These are phyloP conservation scores for Wolfiporia cocos DNA, from an alignment of 1,284 basidiomycete genomes.

Conservation along the genomic window DNA sequence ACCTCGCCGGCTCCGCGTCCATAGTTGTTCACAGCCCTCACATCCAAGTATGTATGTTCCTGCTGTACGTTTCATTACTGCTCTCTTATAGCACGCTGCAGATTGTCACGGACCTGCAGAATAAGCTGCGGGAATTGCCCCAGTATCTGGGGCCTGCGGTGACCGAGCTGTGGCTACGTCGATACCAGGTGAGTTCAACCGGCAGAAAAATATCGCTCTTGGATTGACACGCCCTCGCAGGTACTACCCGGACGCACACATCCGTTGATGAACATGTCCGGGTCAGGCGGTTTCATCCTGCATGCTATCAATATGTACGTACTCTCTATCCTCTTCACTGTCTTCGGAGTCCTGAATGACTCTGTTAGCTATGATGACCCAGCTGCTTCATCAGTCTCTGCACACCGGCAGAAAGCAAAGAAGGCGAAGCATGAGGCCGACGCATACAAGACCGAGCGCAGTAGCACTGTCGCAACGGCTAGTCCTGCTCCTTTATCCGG, in stretches of 20 bases:
- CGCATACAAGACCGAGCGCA: neutral
- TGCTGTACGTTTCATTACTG: neutral
- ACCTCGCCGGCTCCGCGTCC: constrained; percentile 80
- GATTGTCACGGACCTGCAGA: constrained; percentile 75
- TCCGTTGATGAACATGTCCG: constrained; percentile 90
- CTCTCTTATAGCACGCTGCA: constrained; percentile 19
- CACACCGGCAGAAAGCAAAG: constrained; percentile 30
- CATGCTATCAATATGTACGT: constrained; percentile 82
- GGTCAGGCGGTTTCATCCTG: constrained; percentile 85
- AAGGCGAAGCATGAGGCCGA: constrained; percentile 10
- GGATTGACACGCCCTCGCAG: constrained; percentile 19
- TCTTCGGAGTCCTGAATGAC: neutral
- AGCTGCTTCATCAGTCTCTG: constrained; percentile 44
- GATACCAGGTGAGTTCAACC: constrained; percentile 86
- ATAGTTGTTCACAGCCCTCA: constrained; percentile 87
- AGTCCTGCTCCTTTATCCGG: too few species aligned
- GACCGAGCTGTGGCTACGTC: constrained; percentile 85
- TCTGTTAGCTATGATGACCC: constrained; percentile 58
- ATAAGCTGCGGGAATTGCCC: constrained; percentile 59
- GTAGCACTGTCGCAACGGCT: neutral
- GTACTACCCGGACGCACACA: constrained; percentile 94
- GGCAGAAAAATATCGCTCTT: neutral
- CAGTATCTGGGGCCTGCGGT: constrained; percentile 77
- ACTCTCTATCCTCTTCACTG: too few species aligned
- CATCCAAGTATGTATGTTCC: constrained; percentile 50